phyloP scores from a whole-genome alignment of 495 filamentous ascomycete genomes.

The Neurospora sp. region DNA sequence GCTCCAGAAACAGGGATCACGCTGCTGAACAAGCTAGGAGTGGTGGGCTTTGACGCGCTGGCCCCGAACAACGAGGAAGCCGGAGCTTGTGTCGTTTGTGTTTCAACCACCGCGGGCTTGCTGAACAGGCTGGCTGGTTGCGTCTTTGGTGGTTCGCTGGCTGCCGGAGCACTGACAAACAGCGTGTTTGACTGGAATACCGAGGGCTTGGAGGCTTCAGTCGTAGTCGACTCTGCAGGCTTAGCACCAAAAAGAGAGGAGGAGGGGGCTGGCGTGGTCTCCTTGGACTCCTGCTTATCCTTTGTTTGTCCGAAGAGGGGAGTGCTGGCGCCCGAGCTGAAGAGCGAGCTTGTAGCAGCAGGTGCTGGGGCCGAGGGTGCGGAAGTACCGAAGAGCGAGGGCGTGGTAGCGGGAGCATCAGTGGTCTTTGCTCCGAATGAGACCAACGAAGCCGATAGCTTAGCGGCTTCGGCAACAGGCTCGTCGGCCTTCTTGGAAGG shows the following conservation, averaged over 20 bases:
- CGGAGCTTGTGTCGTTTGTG: conserved; percentile 10
- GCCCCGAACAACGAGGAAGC: conserved; percentile 21
- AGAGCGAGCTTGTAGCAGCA: conserved; percentile 5
- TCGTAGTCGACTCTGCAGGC: conserved; percentile 2
- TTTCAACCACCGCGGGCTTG: conserved; percentile 12
- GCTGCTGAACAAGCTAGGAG: conserved; percentile 22
- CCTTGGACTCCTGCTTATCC: conserved; percentile 11
- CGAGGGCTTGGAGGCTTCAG: conserved; percentile 18
- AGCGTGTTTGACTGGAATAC: conserved; percentile 32
- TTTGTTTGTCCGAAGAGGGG: conserved; percentile 12
- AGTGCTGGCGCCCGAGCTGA: conserved; percentile 7
- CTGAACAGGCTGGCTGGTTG: conserved; percentile 22
- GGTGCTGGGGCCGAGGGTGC: conserved; percentile 5
- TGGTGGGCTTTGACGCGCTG: conserved; percentile 10
- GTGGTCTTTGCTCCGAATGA: conserved; percentile 8
- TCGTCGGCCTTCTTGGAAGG: conserved; percentile 16
- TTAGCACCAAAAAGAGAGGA: conserved; percentile 12
- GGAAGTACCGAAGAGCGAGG: conserved; percentile 18
- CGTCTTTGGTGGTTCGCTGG: conserved; percentile 6
- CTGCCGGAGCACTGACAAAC: conserved; percentile 28
- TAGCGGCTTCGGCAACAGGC: conserved; percentile 3
- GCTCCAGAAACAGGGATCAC: conserved; percentile 7
- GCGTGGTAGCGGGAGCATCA: conserved; percentile 11
- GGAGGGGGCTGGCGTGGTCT: conserved; percentile 5
- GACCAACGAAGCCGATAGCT: conserved; percentile 8